Evolutionary conservation across 2,329 filamentous ascomycete genomes (phyloP), one percentile per base, ranked within the genome.

Genomic region (Teratosphaeria nubilosa): DNA sequence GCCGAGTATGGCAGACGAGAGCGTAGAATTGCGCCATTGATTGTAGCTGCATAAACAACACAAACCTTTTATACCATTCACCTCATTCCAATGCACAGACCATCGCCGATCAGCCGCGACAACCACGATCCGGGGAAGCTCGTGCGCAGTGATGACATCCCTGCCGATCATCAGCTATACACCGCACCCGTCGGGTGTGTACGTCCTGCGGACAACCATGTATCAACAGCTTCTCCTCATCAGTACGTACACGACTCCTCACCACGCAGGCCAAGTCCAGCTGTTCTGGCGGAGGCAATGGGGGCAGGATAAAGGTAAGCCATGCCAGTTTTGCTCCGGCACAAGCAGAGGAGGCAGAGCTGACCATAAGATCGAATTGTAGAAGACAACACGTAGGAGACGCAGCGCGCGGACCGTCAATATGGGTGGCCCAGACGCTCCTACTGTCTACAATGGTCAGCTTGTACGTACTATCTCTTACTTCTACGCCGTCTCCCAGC

Each of bases 371-470:
- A 48, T 48, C 41, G 22, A 10, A 48, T 22, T 20, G 41, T n/a
- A 20, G 20, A 20, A 48, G 41, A 48, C 41, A 41, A n/a, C 20
- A 20, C 1, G 41, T 22, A 10, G 16, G 41, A 48, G 2, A 30
- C 41, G 41, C 20, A n/a, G 41, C 41, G n/a, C 41, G 20, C 20
- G 20, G 6, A 48, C 30, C 24, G 51, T 30, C 51, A 57, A 57
- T 14, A 57, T 57, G 55, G 20, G 48, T 22, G 48, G 51, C 7
- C 25, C 31, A 52, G 32, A 63, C 51, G 51, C 14, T 34, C 25
- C 25, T 34, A 53, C 31, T 20, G 51, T 53, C 51, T 55, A 55
- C 59, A 67, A 67, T 59, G 60, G 58, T 59, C 67, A 68, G 60
- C 64, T 69, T 56, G 67, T 69, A 52, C 58, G 64, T 54, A 22